A percentile compares a stretch with the other conserved stretches of the same genome.
Conservation (phyloP, 2,329 filamentous ascomycete species). For the Ophiostoma quercus region DNA sequence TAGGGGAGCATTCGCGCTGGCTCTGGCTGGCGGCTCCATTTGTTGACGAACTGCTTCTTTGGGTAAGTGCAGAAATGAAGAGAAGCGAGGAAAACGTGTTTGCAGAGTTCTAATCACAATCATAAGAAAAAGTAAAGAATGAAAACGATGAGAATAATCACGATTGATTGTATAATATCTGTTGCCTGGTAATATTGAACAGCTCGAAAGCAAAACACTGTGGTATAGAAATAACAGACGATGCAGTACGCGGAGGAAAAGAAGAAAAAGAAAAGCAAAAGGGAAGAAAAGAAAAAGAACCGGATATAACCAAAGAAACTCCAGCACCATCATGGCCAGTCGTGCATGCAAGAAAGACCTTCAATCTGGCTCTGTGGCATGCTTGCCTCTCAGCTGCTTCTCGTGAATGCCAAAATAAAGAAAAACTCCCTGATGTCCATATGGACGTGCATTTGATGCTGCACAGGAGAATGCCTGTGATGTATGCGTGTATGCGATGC, state of each 20-base stretch:
- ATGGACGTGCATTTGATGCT: background rate
- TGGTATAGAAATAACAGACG: background rate
- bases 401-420: background rate
- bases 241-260: background rate
- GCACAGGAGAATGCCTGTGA: background rate
- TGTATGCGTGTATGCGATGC: background rate
- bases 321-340: background rate
- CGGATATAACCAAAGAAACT: background rate
- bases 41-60: constrained; percentile 13
- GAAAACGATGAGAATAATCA: background rate
- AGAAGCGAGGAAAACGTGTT: background rate
- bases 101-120: too few relatives aligned
- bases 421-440: background rate
- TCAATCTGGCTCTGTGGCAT: too few relatives aligned
- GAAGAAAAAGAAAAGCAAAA: background rate
- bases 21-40: constrained; percentile 8
- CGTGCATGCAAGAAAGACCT: background rate
- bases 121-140: too few relatives aligned
- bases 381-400: background rate
- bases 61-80: background rate
- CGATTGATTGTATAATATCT: background rate
- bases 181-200: background rate
- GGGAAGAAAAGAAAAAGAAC: background rate
- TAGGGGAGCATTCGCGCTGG: background rate
- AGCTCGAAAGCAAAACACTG: background rate